Conservation (phyloP, 139 green algal species). For the Chlorella sp. region DNA sequence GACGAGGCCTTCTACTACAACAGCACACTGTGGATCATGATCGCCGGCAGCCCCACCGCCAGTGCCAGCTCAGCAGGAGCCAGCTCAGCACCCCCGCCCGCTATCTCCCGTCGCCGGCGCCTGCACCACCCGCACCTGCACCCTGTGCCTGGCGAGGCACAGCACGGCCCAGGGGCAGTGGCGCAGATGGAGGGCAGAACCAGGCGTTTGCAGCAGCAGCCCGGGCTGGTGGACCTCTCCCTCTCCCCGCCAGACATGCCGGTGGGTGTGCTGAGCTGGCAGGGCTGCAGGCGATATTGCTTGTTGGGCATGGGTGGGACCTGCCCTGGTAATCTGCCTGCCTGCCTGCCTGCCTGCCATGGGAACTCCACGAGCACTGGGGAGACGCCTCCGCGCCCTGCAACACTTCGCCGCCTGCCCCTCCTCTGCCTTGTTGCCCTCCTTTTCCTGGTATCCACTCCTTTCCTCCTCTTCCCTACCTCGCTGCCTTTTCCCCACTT, state of each 20-base stretch:
- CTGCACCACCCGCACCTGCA: not conserved
- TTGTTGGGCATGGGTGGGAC: not conserved
- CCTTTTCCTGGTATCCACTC: no score
- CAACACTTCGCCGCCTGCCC: no score
- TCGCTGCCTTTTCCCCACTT: not conserved
- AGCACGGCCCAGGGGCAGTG: no score
- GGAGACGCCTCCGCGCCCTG: no score
- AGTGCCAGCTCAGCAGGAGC: not conserved
- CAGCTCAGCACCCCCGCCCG: not conserved
- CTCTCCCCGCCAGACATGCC: not conserved
- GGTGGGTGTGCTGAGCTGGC: not conserved
- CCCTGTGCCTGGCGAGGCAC: no score
- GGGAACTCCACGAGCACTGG: not conserved
- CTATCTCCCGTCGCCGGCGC: no score
- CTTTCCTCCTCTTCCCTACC: no score
- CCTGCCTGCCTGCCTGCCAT: not conserved
- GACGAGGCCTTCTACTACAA: not conserved
- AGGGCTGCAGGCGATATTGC: not conserved
- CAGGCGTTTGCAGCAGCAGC: not conserved
- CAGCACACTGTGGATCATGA: not conserved
- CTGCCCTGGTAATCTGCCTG: not conserved
- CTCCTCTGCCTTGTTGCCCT: no score
- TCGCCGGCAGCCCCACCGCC: not conserved
- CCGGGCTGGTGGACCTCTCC: not conserved
- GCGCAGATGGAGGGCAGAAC: not conserved